Evolutionary conservation across 2,329 filamentous ascomycete genomes (phyloP).

Genomic region (Ambrosiella beaveri): DNA sequence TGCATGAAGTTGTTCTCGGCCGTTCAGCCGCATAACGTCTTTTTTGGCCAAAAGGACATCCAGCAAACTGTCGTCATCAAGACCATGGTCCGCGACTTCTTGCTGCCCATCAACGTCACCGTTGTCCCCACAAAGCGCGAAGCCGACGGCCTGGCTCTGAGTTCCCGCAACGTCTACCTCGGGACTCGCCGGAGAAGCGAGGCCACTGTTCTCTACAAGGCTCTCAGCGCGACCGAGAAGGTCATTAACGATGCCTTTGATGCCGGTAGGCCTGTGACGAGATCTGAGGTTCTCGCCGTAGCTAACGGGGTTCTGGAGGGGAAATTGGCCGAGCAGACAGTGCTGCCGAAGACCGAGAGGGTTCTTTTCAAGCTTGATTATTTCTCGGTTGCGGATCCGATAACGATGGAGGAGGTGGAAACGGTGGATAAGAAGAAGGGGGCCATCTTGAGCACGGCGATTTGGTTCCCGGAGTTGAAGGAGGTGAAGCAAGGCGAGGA

Average conservation of each 20-base stretch:
- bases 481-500: constrained; percentile 53
- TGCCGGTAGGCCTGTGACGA: constrained; percentile 22
- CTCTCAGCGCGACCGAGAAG: constrained; percentile 53
- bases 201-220: constrained; percentile 53
- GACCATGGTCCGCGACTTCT: constrained; percentile 74
- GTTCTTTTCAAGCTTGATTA: constrained; percentile 77
- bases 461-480: constrained; percentile 77
- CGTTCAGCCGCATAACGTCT: constrained; percentile 48
- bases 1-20: constrained; percentile 59
- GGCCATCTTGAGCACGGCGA: constrained; percentile 72
- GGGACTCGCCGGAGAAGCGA: constrained; percentile 54
- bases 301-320: constrained; percentile 43
- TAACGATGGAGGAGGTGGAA: constrained; percentile 63
- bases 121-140: constrained; percentile 64
- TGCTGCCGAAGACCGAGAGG: constrained; percentile 39
- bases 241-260: constrained; percentile 26
- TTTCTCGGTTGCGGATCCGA: constrained; percentile 73
- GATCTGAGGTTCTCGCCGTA: constrained; percentile 53
- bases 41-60: constrained; percentile 96
- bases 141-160: constrained; percentile 68
- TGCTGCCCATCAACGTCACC: constrained; percentile 56
- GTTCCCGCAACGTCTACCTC: constrained; percentile 86
- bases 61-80: constrained; percentile 88
- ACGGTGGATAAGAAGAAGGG: constrained; percentile 51
- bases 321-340: constrained; percentile 43